Evolutionary conservation across 108 stramenopile species (phyloP).

Genomic region (Nitzschia putrida): DNA sequence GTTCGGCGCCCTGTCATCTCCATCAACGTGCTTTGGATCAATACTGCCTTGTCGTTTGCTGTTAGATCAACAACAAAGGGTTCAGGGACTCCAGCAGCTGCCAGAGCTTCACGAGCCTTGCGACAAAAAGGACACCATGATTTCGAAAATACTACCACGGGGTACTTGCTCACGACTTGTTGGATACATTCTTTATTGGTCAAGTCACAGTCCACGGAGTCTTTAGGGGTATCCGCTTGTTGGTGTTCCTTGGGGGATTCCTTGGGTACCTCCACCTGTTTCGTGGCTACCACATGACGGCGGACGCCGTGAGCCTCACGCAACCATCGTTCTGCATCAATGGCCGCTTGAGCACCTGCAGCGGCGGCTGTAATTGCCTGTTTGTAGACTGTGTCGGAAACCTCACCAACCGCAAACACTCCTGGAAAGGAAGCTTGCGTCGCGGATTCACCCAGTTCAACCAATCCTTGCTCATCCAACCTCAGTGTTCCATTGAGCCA

Average conservation of each 20-base stretch:
- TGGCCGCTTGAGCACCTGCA: conserved; percentile 84
- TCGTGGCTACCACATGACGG: background rate
- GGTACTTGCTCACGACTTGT: conserved; percentile 46
- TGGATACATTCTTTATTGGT: conserved; percentile 54
- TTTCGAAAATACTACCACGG: conserved; percentile 75
- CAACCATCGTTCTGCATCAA: conserved; percentile 92
- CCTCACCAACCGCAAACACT: conserved; percentile 91
- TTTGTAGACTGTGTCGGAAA: conserved; percentile 81
- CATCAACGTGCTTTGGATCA: conserved; percentile 61
- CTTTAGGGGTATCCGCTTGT: background rate
- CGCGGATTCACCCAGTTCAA: conserved; percentile 47
- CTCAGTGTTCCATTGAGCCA: conserved; percentile 62
- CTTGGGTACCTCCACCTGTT: background rate
- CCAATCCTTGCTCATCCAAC: conserved; percentile 63
- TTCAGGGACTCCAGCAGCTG: conserved; percentile 38
- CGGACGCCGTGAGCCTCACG: conserved; percentile 50
- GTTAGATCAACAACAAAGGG: conserved; percentile 56
- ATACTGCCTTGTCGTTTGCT: conserved; percentile 32
- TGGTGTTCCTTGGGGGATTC: background rate
- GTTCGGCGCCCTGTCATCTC: conserved; percentile 82
- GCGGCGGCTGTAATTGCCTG: conserved; percentile 91
- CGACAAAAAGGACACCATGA: conserved; percentile 67
- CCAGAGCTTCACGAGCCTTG: conserved; percentile 60
- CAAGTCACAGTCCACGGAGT: conserved; percentile 45
- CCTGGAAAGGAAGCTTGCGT: conserved; percentile 74